Evolutionary conservation across 2,329 filamentous ascomycete genomes (phyloP), one percentile per base, ranked within the genome.

Genomic region (Madurella fahalii): DNA sequence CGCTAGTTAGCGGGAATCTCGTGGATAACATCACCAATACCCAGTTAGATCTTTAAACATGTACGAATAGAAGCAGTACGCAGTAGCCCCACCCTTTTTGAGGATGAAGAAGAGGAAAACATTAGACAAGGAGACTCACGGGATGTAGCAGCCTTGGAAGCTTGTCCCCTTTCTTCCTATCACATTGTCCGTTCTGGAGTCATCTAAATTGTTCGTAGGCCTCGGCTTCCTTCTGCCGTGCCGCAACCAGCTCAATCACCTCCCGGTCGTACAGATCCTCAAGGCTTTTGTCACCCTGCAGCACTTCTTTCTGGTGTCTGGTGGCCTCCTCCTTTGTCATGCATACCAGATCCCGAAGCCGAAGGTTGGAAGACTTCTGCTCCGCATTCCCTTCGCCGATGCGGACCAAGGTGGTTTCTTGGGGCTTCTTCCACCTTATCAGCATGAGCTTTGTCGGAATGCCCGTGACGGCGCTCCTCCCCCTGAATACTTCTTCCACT

Each of bases 241-340:
- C 74, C 66, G 87, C 82, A 2, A 96, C 87, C 54, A 78, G 76
- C 53, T 81, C 77, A 47, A 95, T 73, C 0, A 86, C 84, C 31
- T 82, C 81, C 15, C 71, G 66, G 64, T 86, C 84, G 67, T 96
- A 99, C 25, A 96, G 59, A 1, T 93, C 86, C 60, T 89, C 86
- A 0, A 83, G 75, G 9, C 68, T 71, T 72, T 85, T 88, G 1
- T 78, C 80, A 0, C 82, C 88, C 63, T 82, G 85, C 43, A 97
- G 74, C 1, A 97, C 79, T 65, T 90, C 77, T 68, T 85, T 88
- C 68, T 95, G 89, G 70, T 99, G 94, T 55, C 81, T 78, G 15
- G 78, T 73, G 2, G 88, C 89, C 71, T 96, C 92, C 58, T 96
- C 92, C 69, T 92, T 95, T 1, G 92, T 96, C 89, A 96, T 90